Evolutionary conservation across 805 yeast genomes (phyloP).

Genomic region (Pichia eremophila): DNA sequence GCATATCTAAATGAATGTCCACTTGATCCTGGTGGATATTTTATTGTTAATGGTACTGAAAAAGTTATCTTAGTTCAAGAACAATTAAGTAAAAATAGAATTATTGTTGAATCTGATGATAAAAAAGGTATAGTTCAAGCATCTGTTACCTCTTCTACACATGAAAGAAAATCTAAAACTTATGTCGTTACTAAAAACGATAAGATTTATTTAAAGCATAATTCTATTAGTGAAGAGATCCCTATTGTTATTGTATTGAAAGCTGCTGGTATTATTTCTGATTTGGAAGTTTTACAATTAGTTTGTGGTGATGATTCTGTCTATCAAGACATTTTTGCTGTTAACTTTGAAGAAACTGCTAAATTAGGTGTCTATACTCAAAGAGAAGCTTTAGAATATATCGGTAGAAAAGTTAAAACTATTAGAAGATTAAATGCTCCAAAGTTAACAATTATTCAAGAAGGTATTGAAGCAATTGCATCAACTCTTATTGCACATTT

Average conservation of each 20-base stretch:
- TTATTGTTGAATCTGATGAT: constrained; percentile 95
- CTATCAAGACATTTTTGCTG: constrained; percentile 87
- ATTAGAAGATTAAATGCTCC: constrained; percentile 81
- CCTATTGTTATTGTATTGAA: constrained; percentile 90
- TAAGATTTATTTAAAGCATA: constrained; percentile 84
- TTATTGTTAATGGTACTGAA: constrained; percentile 95
- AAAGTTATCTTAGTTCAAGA: constrained; percentile 95
- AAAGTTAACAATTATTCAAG: constrained; percentile 72
- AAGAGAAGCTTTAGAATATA: constrained; percentile 83
- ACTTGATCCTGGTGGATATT: constrained; percentile 97
- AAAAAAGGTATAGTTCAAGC: constrained; percentile 93
- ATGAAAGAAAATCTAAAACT: constrained; percentile 95
- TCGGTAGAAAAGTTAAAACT: constrained; percentile 88
- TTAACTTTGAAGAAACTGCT: constrained; percentile 91
- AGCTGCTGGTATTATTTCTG: constrained; percentile 91
- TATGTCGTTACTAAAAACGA: constrained; percentile 90
- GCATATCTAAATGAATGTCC: constrained; percentile 91
- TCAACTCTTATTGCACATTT: constrained; percentile 94
- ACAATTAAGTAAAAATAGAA: constrained; percentile 92
- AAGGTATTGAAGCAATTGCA: constrained; percentile 94
- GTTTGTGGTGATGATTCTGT: constrained; percentile 86
- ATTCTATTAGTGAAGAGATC: constrained; percentile 88
- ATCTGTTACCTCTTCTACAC: constrained; percentile 95
- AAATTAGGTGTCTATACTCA: constrained; percentile 80
- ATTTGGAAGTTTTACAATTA: constrained; percentile 84